Conservation (phyloP, 441 rosid genomes). For the Geranium incanum region DNA sequence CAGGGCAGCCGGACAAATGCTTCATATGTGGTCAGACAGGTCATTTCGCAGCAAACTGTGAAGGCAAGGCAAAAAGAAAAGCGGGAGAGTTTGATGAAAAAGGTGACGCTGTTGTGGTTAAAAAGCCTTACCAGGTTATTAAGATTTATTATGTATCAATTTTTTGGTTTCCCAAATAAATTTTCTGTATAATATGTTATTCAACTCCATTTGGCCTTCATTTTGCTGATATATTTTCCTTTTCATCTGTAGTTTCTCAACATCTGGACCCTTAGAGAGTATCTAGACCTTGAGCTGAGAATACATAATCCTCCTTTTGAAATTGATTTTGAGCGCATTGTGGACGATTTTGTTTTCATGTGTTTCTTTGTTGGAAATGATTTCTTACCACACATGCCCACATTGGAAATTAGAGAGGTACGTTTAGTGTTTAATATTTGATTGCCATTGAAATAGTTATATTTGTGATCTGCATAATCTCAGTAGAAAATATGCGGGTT, state of each 20-base stretch:
- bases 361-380: slow-evolving; percentile 99
- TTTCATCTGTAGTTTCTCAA: slow-evolving; percentile 60
- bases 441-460: neutral
- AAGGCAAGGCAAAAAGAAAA: slow-evolving; percentile 81
- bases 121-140: slow-evolving; percentile 88
- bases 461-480: neutral
- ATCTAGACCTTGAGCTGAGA: slow-evolving; percentile 71
- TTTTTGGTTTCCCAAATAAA: neutral
- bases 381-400: slow-evolving; percentile 98
- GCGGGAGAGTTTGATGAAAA: slow-evolving; percentile 94
- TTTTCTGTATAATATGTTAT: neutral
- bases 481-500: neutral
- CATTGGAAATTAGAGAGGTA: slow-evolving; percentile 98
- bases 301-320: slow-evolving; percentile 44
- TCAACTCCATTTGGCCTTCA: neutral
- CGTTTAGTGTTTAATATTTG: slow-evolving; percentile 18
- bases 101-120: slow-evolving; percentile 48
- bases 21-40: slow-evolving; percentile 93
- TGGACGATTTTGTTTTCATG: slow-evolving; percentile 97
- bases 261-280: slow-evolving; percentile 92
- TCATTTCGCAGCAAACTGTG: slow-evolving; percentile 77
- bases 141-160: neutral
- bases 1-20: slow-evolving; percentile 89
- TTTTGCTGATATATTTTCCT: slow-evolving; percentile 7
- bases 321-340: slow-evolving; percentile 67